Evolutionary conservation across 2,329 filamentous ascomycete species (phyloP).

Genomic region (Aspergillus calidoustus): DNA sequence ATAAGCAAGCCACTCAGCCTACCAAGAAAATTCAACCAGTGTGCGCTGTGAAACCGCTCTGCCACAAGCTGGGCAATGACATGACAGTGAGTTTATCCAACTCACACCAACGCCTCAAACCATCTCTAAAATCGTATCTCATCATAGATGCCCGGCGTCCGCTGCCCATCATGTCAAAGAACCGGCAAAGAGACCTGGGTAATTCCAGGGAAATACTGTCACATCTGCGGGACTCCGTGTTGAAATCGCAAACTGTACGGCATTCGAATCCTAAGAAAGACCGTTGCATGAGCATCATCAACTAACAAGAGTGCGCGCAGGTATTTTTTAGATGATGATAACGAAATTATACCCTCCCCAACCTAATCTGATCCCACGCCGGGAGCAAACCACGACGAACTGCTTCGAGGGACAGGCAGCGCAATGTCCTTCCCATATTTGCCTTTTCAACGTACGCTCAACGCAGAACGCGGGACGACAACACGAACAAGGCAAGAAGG

Average conservation of each 20-base stretch:
- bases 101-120: background rate
- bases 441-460: background rate
- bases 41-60: slow-evolving; percentile 1
- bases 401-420: slow-evolving; percentile 4
- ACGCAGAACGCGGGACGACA: background rate
- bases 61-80: slow-evolving; percentile 3
- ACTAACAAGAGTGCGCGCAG: slow-evolving; percentile 5
- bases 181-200: slow-evolving; percentile 49
- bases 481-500: background rate
- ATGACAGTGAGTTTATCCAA: slow-evolving; percentile 20
- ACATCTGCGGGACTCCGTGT: slow-evolving; percentile 45
- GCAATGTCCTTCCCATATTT: background rate
- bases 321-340: background rate
- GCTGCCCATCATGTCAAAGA: slow-evolving; percentile 44
- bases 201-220: slow-evolving; percentile 52
- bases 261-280: background rate
- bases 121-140: slow-evolving; percentile 1
- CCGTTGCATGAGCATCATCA: background rate
- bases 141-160: slow-evolving; percentile 50
- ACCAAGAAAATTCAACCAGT: slow-evolving; percentile 7
- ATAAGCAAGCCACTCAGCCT: slow-evolving; percentile 7
- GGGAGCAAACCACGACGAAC: background rate
- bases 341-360: background rate
- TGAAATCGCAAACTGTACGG: slow-evolving; percentile 18
- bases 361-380: background rate